A percentile compares a stretch with the other conserved stretches of the same genome.
These are phyloP conservation scores for Fomitopsis palustris DNA, from an alignment of 1,284 basidiomycete genomes.

Conservation along the genomic window DNA sequence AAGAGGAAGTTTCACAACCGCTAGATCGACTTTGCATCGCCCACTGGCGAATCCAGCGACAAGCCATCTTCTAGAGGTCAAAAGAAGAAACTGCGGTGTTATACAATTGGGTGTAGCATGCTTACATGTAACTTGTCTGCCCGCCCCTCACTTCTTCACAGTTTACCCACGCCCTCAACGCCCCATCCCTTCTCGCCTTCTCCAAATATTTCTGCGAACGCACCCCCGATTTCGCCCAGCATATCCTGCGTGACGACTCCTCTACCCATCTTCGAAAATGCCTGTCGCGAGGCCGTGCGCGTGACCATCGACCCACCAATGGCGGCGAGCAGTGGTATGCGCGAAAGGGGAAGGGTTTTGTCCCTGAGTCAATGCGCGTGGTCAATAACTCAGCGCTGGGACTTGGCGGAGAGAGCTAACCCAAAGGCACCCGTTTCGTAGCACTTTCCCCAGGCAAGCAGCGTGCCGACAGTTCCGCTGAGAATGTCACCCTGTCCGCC, in stretches of 20 bases:
- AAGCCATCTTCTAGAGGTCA: no score
- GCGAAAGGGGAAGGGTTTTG: slow-evolving; percentile 47
- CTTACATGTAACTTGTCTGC: neutral
- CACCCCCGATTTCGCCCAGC: slow-evolving; percentile 69
- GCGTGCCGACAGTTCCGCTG: slow-evolving; percentile 82
- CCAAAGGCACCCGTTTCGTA: slow-evolving; percentile 82
- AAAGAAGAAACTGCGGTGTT: neutral
- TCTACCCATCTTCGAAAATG: slow-evolving; percentile 75
- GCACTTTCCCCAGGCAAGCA: slow-evolving; percentile 93
- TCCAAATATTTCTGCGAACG: slow-evolving; percentile 76
- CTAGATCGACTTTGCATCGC: no score
- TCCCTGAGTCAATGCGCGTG: slow-evolving; percentile 39
- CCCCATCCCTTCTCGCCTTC: slow-evolving; percentile 36
- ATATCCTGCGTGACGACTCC: slow-evolving; percentile 89
- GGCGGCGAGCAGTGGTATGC: slow-evolving; percentile 82
- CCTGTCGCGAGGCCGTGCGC: slow-evolving; percentile 72
- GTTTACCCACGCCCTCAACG: slow-evolving; percentile 4
- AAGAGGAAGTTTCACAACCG: no score
- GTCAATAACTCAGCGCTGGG: slow-evolving; percentile 5
- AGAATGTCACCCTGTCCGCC: slow-evolving; percentile 96
- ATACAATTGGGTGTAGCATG: neutral
- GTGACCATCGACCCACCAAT: slow-evolving; percentile 89
- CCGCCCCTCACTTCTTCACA: neutral
- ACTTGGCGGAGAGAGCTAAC: slow-evolving; percentile 30
- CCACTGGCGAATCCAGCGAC: no score